A percentile compares a stretch with the other conserved stretches of the same genome.
phyloP scores from a whole-genome alignment of 345 rosid genomes.

The Hibiscus trionum region DNA sequence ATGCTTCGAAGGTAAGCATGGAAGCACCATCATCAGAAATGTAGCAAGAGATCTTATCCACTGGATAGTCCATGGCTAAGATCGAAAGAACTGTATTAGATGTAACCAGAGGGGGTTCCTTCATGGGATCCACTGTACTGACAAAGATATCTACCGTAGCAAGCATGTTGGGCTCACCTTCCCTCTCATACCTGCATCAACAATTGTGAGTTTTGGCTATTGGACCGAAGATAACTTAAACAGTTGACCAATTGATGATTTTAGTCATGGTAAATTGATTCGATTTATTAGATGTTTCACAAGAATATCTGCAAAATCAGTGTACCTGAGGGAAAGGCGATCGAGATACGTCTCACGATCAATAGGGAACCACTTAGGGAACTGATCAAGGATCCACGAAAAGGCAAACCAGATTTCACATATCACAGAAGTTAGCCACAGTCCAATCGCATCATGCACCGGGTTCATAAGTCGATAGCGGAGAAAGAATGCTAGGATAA shows the following conservation, averaged over 20 bases:
- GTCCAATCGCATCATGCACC: slow-evolving; percentile 77
- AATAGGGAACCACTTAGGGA: slow-evolving; percentile 91
- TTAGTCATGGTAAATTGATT: neutral
- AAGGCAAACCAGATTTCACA: slow-evolving; percentile 96
- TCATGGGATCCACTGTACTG: slow-evolving; percentile 97
- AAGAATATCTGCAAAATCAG: neutral
- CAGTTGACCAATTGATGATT: neutral
- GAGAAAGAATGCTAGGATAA: slow-evolving; percentile 67
- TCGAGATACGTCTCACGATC: slow-evolving; percentile 94
- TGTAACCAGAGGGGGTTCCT: slow-evolving; percentile 97
- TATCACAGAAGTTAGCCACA: slow-evolving; percentile 84
- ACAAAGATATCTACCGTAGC: slow-evolving; percentile 82
- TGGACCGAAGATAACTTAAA: neutral
- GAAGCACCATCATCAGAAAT: slow-evolving; percentile 96
- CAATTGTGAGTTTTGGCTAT: neutral
- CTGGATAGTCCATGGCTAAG: slow-evolving; percentile 94
- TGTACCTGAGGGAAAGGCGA: slow-evolving; percentile 73
- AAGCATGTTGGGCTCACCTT: slow-evolving; percentile 87
- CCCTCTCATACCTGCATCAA: slow-evolving; percentile 60
- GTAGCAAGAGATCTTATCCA: slow-evolving; percentile 89
- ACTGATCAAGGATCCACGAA: slow-evolving; percentile 98
- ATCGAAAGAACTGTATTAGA: slow-evolving; percentile 83
- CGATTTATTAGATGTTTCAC: neutral
- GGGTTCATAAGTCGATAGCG: slow-evolving; percentile 85
- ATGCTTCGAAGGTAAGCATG: slow-evolving; percentile 84